phyloP scores from a whole-genome alignment of 352 stramenopile species.

The Hyaloperonospora brassicae region DNA sequence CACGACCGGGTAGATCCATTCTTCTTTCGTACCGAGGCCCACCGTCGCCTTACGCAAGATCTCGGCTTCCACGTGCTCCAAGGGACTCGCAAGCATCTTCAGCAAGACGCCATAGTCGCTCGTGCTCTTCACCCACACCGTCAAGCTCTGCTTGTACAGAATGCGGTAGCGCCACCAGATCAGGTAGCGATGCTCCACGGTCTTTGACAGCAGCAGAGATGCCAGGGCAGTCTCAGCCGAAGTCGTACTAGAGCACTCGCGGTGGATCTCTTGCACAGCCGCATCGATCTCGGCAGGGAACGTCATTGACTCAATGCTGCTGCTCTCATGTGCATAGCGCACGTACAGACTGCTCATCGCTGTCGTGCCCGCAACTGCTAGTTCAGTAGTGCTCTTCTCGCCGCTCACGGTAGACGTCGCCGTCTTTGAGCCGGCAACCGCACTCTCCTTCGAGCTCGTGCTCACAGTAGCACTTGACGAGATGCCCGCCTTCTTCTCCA shows the following conservation, averaged over 20 bases:
- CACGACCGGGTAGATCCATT: constrained; percentile 44
- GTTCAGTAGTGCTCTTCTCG: background rate
- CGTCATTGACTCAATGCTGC: constrained; percentile 7
- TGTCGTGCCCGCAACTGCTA: background rate
- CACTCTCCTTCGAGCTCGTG: constrained; percentile 1
- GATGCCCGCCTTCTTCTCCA: constrained; percentile 15
- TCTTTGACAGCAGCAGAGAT: constrained; percentile 16
- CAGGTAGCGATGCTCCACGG: constrained; percentile 19
- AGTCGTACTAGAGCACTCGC: constrained; percentile 3
- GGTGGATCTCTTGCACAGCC: constrained; percentile 34
- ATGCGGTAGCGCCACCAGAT: constrained; percentile 26
- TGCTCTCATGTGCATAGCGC: constrained; percentile 1
- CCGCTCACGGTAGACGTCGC: background rate
- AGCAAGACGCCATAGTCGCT: constrained; percentile 42
- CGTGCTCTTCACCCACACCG: constrained; percentile 44
- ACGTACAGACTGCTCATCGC: constrained; percentile 7
- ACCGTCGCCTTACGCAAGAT: constrained; percentile 51
- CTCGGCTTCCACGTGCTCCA: constrained; percentile 46
- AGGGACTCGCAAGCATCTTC: constrained; percentile 33
- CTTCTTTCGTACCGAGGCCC: constrained; percentile 42
- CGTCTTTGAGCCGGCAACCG: constrained; percentile 4
- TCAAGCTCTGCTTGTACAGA: constrained; percentile 52
- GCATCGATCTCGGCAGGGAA: constrained; percentile 32
- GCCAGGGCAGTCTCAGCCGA: constrained; percentile 15
- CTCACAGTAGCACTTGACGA: constrained; percentile 2